phyloP scores from a whole-genome alignment of 78 protist species.

The Tieghemostelium lacteum region DNA sequence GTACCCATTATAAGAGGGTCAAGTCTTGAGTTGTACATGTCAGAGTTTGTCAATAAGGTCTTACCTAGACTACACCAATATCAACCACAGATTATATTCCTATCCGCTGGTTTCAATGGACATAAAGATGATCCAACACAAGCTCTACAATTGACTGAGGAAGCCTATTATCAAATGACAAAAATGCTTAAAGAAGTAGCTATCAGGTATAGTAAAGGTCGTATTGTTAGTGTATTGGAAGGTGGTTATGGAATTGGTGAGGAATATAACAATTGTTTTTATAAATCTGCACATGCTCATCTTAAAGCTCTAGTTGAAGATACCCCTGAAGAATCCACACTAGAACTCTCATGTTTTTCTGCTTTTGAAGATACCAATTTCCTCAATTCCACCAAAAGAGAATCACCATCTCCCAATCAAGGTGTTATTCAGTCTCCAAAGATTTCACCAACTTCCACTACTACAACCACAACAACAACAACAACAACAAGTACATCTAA shows the following conservation, averaged over 20 bases:
- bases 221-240: slow-evolving; percentile 78
- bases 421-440: not conserved
- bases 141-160: slow-evolving; percentile 58
- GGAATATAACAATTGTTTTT: slow-evolving; percentile 36
- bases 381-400: too few species aligned
- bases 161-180: slow-evolving; percentile 76
- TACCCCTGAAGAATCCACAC: slow-evolving; percentile 15
- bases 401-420: not conserved
- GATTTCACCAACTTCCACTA: slow-evolving; percentile 20
- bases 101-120: slow-evolving; percentile 89
- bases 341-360: not conserved
- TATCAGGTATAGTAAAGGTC: slow-evolving; percentile 62
- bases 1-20: slow-evolving; percentile 51
- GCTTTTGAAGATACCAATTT: not conserved
- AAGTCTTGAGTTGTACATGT: slow-evolving; percentile 31
- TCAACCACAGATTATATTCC: slow-evolving; percentile 78
- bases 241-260: slow-evolving; percentile 79
- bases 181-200: slow-evolving; percentile 74
- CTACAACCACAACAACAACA: slow-evolving; percentile 26
- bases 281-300: slow-evolving; percentile 48
- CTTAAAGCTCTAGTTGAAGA: slow-evolving; percentile 67
- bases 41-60: slow-evolving; percentile 60
- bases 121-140: slow-evolving; percentile 85
- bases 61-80: slow-evolving; percentile 73
- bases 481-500: slow-evolving; percentile 6